Conservation (phyloP, 768 basidiomycete genomes). For the Macrolepiota fuliginosa region DNA sequence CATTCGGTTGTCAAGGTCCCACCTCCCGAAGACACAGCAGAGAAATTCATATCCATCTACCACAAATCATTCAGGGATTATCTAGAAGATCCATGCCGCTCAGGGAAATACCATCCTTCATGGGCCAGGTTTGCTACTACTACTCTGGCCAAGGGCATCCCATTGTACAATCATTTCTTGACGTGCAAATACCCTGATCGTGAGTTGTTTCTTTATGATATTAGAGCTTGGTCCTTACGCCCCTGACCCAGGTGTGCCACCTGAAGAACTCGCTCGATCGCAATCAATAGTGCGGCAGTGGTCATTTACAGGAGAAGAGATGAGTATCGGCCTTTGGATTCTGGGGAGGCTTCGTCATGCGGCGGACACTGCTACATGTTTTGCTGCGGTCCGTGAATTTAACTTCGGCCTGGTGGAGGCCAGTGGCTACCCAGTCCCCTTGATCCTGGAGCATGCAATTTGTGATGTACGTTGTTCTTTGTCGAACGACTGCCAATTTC, state of each 20-base stretch:
- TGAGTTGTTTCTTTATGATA: background rate
- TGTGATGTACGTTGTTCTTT: background rate
- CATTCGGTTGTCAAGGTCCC: background rate
- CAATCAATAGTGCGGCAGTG: too few relatives aligned
- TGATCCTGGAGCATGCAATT: background rate
- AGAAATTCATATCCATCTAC: background rate
- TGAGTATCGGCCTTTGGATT: too few relatives aligned
- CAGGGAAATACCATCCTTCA: background rate
- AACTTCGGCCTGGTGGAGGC: too few relatives aligned
- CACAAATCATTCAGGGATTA: background rate
- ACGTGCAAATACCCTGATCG: background rate
- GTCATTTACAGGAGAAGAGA: background rate
- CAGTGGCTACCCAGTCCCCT: background rate
- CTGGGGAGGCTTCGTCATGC: too few relatives aligned
- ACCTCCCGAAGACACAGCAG: background rate
- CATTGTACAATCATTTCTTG: background rate
- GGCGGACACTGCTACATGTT: too few relatives aligned
- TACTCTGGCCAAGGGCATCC: too few relatives aligned
- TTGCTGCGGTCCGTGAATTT: background rate
- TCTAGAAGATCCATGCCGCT: background rate
- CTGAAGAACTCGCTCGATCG: background rate
- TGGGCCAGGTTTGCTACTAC: background rate
- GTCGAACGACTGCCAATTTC: background rate
- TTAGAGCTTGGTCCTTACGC: background rate
- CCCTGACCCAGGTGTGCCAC: background rate